These are phyloP conservation scores for Zarea fungicola DNA, from an alignment of 2,329 filamentous ascomycete genomes.

Conservation along the genomic window DNA sequence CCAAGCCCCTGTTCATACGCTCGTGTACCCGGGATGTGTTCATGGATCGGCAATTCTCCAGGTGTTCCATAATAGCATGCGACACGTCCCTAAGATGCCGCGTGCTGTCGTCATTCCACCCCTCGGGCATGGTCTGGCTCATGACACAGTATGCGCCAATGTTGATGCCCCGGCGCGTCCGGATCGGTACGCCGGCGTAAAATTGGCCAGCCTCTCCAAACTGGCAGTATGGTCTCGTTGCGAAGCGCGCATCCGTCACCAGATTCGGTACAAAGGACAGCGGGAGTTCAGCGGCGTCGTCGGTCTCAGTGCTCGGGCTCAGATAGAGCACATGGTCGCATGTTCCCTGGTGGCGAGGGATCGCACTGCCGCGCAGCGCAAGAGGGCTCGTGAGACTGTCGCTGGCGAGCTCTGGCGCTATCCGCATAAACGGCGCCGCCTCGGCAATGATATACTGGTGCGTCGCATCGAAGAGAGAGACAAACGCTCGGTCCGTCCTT, in stretches of 20 bases:
- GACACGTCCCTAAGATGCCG: conserved; percentile 19
- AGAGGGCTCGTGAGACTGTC: conserved; percentile 10
- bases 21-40: conserved; percentile 22
- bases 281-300: conserved; percentile 16
- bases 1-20: conserved; percentile 29
- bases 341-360: conserved; percentile 18
- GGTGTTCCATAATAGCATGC: conserved; percentile 26
- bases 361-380: conserved; percentile 18
- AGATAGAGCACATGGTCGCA: conserved; percentile 18
- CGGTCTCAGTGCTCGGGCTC: neutral
- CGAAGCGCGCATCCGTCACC: conserved; percentile 23
- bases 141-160: conserved; percentile 30
- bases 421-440: conserved; percentile 33
- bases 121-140: conserved; percentile 7
- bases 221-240: conserved; percentile 16
- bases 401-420: conserved; percentile 18
- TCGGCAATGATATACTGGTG: conserved; percentile 44
- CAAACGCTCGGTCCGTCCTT: conserved; percentile 33
- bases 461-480: conserved; percentile 43
- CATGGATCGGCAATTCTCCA: conserved; percentile 22
- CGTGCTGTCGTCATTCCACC: conserved; percentile 20
- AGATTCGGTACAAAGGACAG: conserved; percentile 28
- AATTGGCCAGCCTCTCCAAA: conserved; percentile 21
- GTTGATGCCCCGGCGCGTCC: conserved; percentile 26
- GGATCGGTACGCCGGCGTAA: conserved; percentile 32